phyloP scores from a whole-genome alignment of 2,329 filamentous ascomycete genomes.

The Lachnellula cervina region DNA sequence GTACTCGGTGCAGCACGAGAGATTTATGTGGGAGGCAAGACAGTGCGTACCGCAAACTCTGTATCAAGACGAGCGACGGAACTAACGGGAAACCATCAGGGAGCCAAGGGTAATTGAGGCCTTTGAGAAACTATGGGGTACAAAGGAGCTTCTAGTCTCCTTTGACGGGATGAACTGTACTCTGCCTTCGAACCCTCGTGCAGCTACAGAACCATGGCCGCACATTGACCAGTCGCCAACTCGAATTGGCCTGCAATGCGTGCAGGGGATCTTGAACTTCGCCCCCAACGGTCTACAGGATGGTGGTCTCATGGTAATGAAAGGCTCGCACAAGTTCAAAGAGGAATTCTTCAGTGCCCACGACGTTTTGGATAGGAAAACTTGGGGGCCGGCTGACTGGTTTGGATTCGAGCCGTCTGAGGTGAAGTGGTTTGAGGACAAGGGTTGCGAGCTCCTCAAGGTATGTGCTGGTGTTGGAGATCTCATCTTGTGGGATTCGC shows the following conservation, averaged over 20 bases:
- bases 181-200: constrained; percentile 17
- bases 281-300: constrained; percentile 31
- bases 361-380: not conserved
- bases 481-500: constrained; percentile 42
- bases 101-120: constrained; percentile 36
- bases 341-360: constrained; percentile 26
- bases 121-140: constrained; percentile 38
- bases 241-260: constrained; percentile 38
- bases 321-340: constrained; percentile 27
- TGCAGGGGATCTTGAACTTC: constrained; percentile 42
- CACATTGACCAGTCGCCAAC: constrained; percentile 37
- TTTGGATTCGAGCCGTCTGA: constrained; percentile 32
- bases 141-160: constrained; percentile 40
- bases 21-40: constrained; percentile 37
- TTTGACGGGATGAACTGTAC: constrained; percentile 43
- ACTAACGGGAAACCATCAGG: not conserved
- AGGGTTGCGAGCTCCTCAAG: constrained; percentile 37
- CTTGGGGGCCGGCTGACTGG: constrained; percentile 14
- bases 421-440: constrained; percentile 38
- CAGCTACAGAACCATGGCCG: constrained; percentile 33
- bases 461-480: constrained; percentile 39
- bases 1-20: constrained; percentile 36
- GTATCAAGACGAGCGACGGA: too few species aligned
- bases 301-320: constrained; percentile 32
- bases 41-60: too few species aligned